Base-by-base conservation (phyloP, 139 green algal species). In the Asterochloris erici region DNA sequence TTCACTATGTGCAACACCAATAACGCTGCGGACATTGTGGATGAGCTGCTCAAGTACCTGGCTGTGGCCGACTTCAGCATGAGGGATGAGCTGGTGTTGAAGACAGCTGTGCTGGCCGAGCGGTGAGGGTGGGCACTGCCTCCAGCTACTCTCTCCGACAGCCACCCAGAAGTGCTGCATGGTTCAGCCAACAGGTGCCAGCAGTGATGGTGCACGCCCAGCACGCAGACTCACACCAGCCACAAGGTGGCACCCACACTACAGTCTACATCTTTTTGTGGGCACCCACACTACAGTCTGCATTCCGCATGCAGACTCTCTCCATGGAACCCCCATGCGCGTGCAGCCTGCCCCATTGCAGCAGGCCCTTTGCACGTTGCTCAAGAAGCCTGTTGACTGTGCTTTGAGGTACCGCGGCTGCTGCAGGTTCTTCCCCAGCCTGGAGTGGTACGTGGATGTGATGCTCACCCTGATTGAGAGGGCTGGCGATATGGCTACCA, bases 81-180 rank as follows among this genome's bases (percentile, higher is more conserved):
- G 84, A 88, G 95, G 0, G 97, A 99, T 85, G 97, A 99, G 91
- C 89, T 99, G 81, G 94, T 97, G 70, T 91, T 99, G 28, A 99
- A 99, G 88, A 92, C 95, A 10, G 96, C 96, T 21, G 97, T 99
- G 66, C 88, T 99, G 78, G 96, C 97, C 11, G 97, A 99, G 89
- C 92, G 95, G 86, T 98, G 74, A 26, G 64, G 29, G 14, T 64
- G 21, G 38, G 4, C 38, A 54, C 38, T 54, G 38, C 38, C 38
- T 54, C 60, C 10, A 61, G 70, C 14, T 24, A 2, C 70, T 76
- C 4, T 71, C 66, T 9, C 21, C 10, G 66, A 71, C 17, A 9
- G 21, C 66, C 66, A 13, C 19, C 21, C 21, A 21, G 21, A 71
- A 71, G 21, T 9, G 2, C 66, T 71, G 1, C 66, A 10, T 77